phyloP scores from a whole-genome alignment of 495 filamentous ascomycete genomes.

The Penicillium paxilli region DNA sequence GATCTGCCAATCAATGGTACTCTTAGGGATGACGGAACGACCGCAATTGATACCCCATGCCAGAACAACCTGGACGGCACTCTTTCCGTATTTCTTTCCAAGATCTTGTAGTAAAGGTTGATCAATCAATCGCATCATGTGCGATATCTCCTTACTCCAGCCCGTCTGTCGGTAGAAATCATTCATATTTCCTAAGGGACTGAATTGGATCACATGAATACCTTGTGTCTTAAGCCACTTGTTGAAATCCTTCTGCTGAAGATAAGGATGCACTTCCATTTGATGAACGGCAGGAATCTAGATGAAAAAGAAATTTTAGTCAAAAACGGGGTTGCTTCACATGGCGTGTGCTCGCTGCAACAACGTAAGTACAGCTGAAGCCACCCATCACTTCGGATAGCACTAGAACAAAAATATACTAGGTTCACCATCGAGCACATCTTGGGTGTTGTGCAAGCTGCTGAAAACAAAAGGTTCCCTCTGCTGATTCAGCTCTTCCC shows the following conservation, averaged over 20 bases:
- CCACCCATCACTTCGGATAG: no score
- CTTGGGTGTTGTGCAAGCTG: no score
- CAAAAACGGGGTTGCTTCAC: no score
- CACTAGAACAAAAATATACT: no score
- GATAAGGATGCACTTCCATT: conserved; percentile 58
- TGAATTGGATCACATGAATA: conserved; percentile 63
- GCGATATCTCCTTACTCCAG: conserved; percentile 13
- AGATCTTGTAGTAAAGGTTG: conserved; percentile 59
- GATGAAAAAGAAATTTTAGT: no score
- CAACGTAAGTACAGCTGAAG: no score
- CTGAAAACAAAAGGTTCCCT: no score
- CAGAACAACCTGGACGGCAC: conserved; percentile 58
- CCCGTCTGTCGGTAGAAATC: conserved; percentile 55
- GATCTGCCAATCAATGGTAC: conserved; percentile 48
- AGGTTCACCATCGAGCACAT: no score
- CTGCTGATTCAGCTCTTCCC: no score
- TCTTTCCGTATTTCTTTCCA: conserved; percentile 61
- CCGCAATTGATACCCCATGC: conserved; percentile 62
- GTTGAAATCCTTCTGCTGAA: conserved; percentile 59
- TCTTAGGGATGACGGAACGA: conserved; percentile 64
- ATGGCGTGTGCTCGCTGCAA: no score
- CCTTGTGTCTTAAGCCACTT: conserved; percentile 50
- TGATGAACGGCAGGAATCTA: conserved; percentile 65
- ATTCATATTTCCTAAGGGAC: conserved; percentile 69
- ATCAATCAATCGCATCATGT: conserved; percentile 44